A percentile compares a stretch with the other conserved stretches of the same genome.
Evolutionary conservation across 2,329 filamentous ascomycete species (phyloP).

Genomic region (Colletotrichum cuscutae): DNA sequence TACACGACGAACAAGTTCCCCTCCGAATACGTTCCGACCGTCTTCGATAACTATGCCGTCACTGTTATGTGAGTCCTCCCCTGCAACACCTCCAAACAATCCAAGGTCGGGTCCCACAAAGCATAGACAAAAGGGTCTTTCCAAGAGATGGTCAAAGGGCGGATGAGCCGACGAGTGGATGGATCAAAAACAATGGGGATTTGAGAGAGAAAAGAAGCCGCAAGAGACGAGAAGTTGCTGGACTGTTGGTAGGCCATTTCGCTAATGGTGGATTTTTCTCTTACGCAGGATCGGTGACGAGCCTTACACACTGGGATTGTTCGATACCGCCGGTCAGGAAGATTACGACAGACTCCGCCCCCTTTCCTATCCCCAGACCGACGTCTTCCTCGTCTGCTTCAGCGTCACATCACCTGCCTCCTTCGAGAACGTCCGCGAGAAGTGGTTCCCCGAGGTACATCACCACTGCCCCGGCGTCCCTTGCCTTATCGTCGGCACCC

Average conservation of each 20-base stretch:
- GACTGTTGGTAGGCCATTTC: neutral
- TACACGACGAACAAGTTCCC: constrained; percentile 99
- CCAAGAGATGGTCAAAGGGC: neutral
- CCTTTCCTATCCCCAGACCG: constrained; percentile 96
- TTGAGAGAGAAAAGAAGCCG: neutral
- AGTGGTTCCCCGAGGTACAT: constrained; percentile 98
- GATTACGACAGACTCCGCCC: constrained; percentile 98
- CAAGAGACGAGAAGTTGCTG: neutral
- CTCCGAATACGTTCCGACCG: constrained; percentile 98
- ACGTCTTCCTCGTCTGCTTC: constrained; percentile 99
- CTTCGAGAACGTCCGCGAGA: constrained; percentile 99
- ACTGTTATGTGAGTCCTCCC: constrained; percentile 90
- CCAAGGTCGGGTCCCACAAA: neutral
- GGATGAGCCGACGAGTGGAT: neutral
- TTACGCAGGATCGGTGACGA: constrained; percentile 92
- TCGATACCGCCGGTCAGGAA: constrained; percentile 99
- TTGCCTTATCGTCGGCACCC: constrained; percentile 96
- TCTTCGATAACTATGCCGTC: constrained; percentile 99
- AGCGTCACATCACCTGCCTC: constrained; percentile 97
- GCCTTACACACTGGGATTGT: constrained; percentile 95
- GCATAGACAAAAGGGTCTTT: neutral
- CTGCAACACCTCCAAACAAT: constrained; percentile 18
- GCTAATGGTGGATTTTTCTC: constrained; percentile 23
- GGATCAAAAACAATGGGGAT: neutral
- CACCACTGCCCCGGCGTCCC: constrained; percentile 98